Conservation (phyloP, 805 yeast genomes). For the Metschnikowia gelsemii region DNA sequence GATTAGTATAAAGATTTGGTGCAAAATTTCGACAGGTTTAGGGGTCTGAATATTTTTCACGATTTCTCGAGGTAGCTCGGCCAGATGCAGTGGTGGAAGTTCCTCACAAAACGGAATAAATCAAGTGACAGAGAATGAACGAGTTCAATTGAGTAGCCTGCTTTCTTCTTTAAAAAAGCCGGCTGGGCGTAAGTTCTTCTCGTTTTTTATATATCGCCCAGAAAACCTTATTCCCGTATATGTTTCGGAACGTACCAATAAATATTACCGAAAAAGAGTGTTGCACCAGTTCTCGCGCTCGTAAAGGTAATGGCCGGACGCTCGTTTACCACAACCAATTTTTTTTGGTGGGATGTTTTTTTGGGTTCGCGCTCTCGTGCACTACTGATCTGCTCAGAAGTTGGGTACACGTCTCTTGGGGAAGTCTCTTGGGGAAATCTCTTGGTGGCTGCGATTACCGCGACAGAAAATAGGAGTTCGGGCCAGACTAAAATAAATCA, state of each 20-base stretch:
- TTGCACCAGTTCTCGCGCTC: conserved; percentile 12
- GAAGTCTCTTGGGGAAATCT: too few relatives aligned
- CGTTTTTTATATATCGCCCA: conserved; percentile 1
- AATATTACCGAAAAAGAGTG: conserved; percentile 9
- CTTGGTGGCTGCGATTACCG: too few relatives aligned
- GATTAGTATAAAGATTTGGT: not conserved
- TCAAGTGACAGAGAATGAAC: not conserved
- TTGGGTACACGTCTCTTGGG: conserved; percentile 12
- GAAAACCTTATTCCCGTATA: conserved; percentile 1
- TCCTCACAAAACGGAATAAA: not conserved
- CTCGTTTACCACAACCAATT: conserved; percentile 3
- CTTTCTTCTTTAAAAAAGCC: too few relatives aligned
- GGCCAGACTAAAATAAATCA: too few relatives aligned
- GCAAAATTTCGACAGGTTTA: not conserved
- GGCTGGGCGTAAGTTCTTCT: too few relatives aligned
- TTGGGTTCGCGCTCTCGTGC: conserved; percentile 17
- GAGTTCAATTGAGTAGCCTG: not conserved
- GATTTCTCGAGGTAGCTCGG: not conserved
- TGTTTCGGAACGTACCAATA: conserved; percentile 10
- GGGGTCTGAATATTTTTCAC: not conserved
- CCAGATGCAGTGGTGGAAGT: conserved; percentile 1
- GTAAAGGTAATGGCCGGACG: conserved; percentile 8
- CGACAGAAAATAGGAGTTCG: too few relatives aligned
- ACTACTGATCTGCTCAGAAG: conserved; percentile 12
- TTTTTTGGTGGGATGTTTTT: conserved; percentile 11